Base-by-base conservation (phyloP, 345 rosid genomes). In the Salix udensis region DNA sequence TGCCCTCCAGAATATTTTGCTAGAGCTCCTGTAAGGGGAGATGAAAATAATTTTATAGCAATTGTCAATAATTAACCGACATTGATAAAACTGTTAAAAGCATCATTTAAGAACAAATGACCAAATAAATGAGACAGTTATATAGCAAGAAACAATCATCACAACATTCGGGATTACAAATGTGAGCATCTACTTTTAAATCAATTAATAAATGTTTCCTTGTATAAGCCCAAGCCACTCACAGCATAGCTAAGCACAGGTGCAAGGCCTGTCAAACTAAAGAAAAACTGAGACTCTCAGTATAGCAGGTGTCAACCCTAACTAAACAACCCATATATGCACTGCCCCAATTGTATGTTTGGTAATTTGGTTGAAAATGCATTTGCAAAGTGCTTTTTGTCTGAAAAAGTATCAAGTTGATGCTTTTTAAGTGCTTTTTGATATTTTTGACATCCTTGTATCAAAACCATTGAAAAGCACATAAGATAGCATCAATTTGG, bases 1-100 rank as follows among this genome's bases (percentile, higher is more conserved):
- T 96, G 99, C 78, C 99, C 99, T 53, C 99, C 98, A 31, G 99
- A 92, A 85, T 96, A 96, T 77, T 94, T 96, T 66, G 96, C 94
- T 71, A 96, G 84, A 73, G 98, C 90, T 66, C 99, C 99, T 96
- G 80, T 34, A 73, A 16, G 74, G 67, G 65, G 53, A 78, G 48
- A 68, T 5, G 36, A 13, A 60, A 42, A 34, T 68, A 73, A 55
- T 61, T 36, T 78, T 16, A 73, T 18, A 31, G 8, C 40, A 36
- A 50, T 65, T 18, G 71, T 44, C 14, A 24, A 13, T 8, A 14
- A 50, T 6, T 31, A 58, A 18, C 18, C 21, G 24, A 50, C 62
- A 21, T 4, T 30, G 65, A 31, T 19, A 60, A 40, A 31, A 58
- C 40, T 65, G 68, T 50, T 48, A 11, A 36, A 30, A 70, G 36